Evolutionary conservation across 2,329 filamentous ascomycete genomes (phyloP), one percentile per base, ranked within the genome.

Genomic region (Lachnellula subtilissima): DNA sequence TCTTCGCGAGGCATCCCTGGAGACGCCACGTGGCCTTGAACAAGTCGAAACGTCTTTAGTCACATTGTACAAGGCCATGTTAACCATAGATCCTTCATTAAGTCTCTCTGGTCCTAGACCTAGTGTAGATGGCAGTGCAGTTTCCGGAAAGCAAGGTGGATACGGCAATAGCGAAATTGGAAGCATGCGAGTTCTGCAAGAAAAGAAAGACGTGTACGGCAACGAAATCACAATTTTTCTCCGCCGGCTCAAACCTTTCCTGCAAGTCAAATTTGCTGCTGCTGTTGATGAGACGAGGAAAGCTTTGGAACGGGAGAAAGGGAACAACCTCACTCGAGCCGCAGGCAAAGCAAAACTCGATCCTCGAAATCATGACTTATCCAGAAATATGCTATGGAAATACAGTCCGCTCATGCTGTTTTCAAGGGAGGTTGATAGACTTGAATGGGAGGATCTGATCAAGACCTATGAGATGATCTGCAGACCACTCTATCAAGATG

Each of bases 161-260:
- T 67, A 74, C 22, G 71, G 74, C 52, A 79, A 77, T 64, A 77
- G 72, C 60, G 77, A 75, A 53, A 76, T 73, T 58, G 90, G 89
- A 36, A 87, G 90, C 64, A 97, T 99, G 93, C 86, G 89, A 53
- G 92, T 96, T 42, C 84, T 99, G 25, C 89, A 91, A 64, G 91
- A 97, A 72, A 97, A 96, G 80, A 94, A 91, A 71, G 88, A 95
- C 61, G 87, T 90, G 69, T 99, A 97, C 67, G 78, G 86, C 55
- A 79, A 84, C 14, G 89, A 96, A 69, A 91, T 87, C 63, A 76
- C 80, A 22, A 74, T 82, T 52, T 97, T 97, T 69, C 81, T 96
- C 66, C 83, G 86, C 59, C 83, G 92, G 48, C 77, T 97, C 14
- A 85, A 88, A 61, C 86, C 89, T 52, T 93, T 92, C 70, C 88